Conservation (phyloP, 2,329 filamentous ascomycete species). For the Tolypocladium paradoxum region DNA sequence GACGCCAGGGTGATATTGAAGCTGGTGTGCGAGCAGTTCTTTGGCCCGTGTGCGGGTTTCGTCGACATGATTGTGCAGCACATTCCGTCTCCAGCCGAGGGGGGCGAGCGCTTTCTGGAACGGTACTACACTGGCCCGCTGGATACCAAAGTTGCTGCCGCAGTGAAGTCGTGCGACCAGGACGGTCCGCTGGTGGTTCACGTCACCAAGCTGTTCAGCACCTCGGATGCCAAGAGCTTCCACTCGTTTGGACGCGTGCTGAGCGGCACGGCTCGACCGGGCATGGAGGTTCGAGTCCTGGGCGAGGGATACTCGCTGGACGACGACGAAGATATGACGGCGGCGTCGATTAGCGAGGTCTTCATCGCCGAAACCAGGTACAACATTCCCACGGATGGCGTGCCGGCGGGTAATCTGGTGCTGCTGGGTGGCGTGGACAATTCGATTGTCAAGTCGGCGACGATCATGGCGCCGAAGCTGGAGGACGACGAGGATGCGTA, state of each 20-base stretch:
- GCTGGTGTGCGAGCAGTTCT: conserved; percentile 89
- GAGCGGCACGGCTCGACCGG: conserved; percentile 78
- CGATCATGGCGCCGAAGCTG: conserved; percentile 68
- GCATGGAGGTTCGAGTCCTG: conserved; percentile 76
- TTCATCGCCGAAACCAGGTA: conserved; percentile 91
- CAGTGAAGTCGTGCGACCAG: conserved; percentile 75
- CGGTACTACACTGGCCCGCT: conserved; percentile 86
- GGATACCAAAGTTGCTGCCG: conserved; percentile 67
- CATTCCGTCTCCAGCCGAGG: conserved; percentile 75
- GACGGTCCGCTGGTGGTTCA: conserved; percentile 89
- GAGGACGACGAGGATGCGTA: conserved; percentile 86
- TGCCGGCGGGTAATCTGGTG: conserved; percentile 89
- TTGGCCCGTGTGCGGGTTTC: conserved; percentile 78
- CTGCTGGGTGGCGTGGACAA: conserved; percentile 91
- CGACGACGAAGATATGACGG: conserved; percentile 94
- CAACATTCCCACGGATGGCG: conserved; percentile 80
- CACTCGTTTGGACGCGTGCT: conserved; percentile 83
- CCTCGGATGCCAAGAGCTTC: conserved; percentile 82
- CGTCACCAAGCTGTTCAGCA: conserved; percentile 87
- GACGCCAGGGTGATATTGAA: conserved; percentile 85
- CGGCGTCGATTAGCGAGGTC: conserved; percentile 72
- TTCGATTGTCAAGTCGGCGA: conserved; percentile 95
- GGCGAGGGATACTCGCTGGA: conserved; percentile 94
- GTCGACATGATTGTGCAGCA: conserved; percentile 93
- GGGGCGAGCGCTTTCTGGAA: conserved; percentile 65